These are phyloP conservation scores for Podospora conica DNA, from an alignment of 495 filamentous ascomycete species.

Conservation along the genomic window DNA sequence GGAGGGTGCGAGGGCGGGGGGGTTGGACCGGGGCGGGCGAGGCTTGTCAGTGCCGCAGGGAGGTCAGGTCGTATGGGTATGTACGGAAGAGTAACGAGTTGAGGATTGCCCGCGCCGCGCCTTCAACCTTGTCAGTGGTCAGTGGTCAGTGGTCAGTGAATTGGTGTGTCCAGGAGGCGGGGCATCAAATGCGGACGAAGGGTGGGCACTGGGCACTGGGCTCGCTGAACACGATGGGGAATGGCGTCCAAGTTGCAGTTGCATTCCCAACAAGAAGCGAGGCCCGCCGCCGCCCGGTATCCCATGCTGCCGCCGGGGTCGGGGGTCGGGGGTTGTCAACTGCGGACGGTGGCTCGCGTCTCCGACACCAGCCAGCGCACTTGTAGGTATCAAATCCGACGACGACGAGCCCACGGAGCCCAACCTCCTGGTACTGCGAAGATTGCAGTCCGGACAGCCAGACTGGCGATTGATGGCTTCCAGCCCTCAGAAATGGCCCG, in stretches of 20 bases:
- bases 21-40: slow-evolving; percentile 1
- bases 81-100: slow-evolving; percentile 10
- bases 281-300: too few relatives aligned
- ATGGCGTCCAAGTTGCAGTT: not conserved
- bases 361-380: not conserved
- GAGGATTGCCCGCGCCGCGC: slow-evolving; percentile 1
- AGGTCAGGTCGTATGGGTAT: slow-evolving; percentile 7
- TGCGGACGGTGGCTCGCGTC: too few relatives aligned
- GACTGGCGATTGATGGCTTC: not conserved
- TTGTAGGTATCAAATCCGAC: not conserved
- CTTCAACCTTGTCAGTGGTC: slow-evolving; percentile 3
- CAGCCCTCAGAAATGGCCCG: not conserved
- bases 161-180: slow-evolving; percentile 5
- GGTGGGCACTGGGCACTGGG: not conserved
- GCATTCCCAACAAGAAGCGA: not conserved
- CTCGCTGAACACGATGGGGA: not conserved
- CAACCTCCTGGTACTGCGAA: too few relatives aligned
- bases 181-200: slow-evolving; percentile 6
- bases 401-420: not conserved
- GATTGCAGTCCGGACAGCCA: not conserved
- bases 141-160: too few relatives aligned
- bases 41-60: slow-evolving; percentile 11
- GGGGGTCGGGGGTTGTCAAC: too few relatives aligned
- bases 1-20: not conserved
- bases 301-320: too few relatives aligned